These are phyloP conservation scores for Fabrea salina DNA, from an alignment of 169 alveolate species.

Conservation along the genomic window DNA sequence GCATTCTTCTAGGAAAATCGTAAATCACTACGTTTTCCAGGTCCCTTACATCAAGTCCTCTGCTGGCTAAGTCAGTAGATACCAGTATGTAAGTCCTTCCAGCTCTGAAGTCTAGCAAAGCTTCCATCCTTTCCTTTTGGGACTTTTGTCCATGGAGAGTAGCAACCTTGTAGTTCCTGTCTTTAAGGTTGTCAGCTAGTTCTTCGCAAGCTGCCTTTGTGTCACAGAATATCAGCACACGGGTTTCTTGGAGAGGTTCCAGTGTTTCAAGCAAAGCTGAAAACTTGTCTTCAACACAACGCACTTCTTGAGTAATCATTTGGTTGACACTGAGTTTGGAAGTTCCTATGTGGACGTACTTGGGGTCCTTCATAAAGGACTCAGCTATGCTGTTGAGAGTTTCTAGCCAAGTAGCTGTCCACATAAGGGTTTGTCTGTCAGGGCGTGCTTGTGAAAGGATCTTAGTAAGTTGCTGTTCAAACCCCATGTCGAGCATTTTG, in stretches of 20 bases:
- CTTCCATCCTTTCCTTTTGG: conserved; percentile 91
- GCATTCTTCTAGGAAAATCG: conserved; percentile 92
- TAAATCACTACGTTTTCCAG: conserved; percentile 89
- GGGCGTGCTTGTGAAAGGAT: conserved; percentile 22
- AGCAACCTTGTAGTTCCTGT: background rate
- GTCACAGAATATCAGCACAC: conserved; percentile 60
- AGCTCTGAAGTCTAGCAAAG: conserved; percentile 91
- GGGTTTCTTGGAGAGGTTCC: background rate
- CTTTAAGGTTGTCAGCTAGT: background rate
- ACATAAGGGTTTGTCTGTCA: conserved; percentile 85
- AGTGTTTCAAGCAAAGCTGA: background rate
- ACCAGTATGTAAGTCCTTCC: conserved; percentile 91
- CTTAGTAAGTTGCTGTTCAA: conserved; percentile 62
- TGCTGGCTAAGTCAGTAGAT: conserved; percentile 94
- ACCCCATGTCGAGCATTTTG: conserved; percentile 93
- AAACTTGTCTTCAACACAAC: conserved; percentile 64
- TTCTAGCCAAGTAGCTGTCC: conserved; percentile 99
- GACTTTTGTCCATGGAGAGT: conserved; percentile 97
- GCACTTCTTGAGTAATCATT: conserved; percentile 87
- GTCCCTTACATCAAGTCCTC: conserved; percentile 91
- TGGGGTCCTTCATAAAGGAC: conserved; percentile 92
- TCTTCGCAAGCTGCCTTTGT: conserved; percentile 34
- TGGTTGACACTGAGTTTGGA: conserved; percentile 85
- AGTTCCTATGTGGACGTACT: conserved; percentile 94
- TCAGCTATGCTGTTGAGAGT: conserved; percentile 93